A percentile compares a stretch with the other conserved stretches of the same genome.
Conservation (phyloP, 805 yeast species). For the Ogataea kodamae region DNA sequence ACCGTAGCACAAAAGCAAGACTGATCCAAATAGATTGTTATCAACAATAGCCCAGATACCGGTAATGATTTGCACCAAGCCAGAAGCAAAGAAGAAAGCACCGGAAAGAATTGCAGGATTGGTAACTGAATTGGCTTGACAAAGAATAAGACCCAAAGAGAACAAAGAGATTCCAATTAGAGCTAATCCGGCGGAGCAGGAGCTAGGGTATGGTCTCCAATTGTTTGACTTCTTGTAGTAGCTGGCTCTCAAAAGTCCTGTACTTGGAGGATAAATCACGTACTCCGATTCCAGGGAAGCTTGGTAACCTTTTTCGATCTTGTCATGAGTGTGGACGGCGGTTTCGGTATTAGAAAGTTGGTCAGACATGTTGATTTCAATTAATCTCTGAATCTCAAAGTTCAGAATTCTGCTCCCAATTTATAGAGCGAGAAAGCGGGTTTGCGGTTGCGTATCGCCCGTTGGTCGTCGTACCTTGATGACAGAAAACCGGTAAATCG, state of each 20-base stretch:
- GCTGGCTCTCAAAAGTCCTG: conserved; percentile 40
- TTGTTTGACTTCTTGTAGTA: conserved; percentile 40
- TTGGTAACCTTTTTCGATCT: conserved; percentile 3
- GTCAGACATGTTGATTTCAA: conserved; percentile 16
- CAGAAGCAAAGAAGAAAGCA: conserved; percentile 45
- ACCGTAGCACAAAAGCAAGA: conserved; percentile 45
- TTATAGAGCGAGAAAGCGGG: conserved; percentile 3
- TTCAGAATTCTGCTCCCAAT: conserved; percentile 1
- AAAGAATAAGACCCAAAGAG: conserved; percentile 41
- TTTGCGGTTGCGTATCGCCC: not conserved
- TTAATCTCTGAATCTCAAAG: not conserved
- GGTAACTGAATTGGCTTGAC: conserved; percentile 42
- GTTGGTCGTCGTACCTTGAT: not conserved
- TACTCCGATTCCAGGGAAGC: conserved; percentile 14
- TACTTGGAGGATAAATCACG: conserved; percentile 38
- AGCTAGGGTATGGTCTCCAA: conserved; percentile 44
- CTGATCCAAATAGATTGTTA: conserved; percentile 50
- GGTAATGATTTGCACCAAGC: conserved; percentile 44
- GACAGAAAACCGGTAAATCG: not conserved
- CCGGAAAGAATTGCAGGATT: conserved; percentile 42
- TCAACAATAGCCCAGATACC: conserved; percentile 50
- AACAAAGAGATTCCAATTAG: conserved; percentile 46
- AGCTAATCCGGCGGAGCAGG: conserved; percentile 48
- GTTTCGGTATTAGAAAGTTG: conserved; percentile 28
- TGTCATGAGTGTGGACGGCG: conserved; percentile 22